Evolutionary conservation across 2,329 filamentous ascomycete genomes (phyloP).

Genomic region (Graphium sp.): DNA sequence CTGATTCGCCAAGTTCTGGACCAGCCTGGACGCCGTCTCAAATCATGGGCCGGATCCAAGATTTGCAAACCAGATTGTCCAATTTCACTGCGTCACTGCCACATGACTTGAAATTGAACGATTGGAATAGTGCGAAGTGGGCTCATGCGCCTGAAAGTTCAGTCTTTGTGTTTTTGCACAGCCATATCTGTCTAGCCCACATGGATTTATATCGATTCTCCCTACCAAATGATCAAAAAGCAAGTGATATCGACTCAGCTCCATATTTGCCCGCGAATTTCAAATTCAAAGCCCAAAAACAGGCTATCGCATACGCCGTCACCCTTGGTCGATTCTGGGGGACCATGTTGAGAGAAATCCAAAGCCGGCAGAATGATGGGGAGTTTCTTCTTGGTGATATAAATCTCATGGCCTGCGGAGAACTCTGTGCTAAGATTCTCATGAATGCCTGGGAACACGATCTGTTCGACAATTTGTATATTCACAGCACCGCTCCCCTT

Average conservation of each 20-base stretch:
- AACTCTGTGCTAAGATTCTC: constrained; percentile 12
- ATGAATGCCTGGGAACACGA: constrained; percentile 17
- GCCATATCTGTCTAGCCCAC: constrained; percentile 16
- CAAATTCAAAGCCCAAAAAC: constrained; percentile 17
- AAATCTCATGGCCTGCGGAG: constrained; percentile 7
- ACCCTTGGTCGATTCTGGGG: constrained; percentile 18
- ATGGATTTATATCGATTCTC: constrained; percentile 21
- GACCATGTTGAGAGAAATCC: constrained; percentile 13
- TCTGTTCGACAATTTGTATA: constrained; percentile 16
- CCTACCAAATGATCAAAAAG: constrained; percentile 16
- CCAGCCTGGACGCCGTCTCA: constrained; percentile 17
- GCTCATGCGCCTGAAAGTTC: constrained; percentile 13
- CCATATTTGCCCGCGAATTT: constrained; percentile 18
- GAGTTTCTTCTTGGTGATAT: constrained; percentile 7
- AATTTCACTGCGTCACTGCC: constrained; percentile 17
- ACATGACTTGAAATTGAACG: constrained; percentile 14
- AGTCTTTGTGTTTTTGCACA: constrained; percentile 19
- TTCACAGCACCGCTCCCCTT: constrained; percentile 18
- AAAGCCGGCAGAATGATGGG: constrained; percentile 9
- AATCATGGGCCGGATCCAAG: constrained; percentile 18
- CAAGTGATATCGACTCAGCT: constrained; percentile 14
- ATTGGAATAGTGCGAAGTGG: constrained; percentile 15
- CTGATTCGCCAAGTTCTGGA: too few species aligned
- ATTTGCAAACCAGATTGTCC: constrained; percentile 19
- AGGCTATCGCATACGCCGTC: constrained; percentile 20